Base-by-base conservation (phyloP, 805 yeast species). In the Metschnikowia cerradonensis region DNA sequence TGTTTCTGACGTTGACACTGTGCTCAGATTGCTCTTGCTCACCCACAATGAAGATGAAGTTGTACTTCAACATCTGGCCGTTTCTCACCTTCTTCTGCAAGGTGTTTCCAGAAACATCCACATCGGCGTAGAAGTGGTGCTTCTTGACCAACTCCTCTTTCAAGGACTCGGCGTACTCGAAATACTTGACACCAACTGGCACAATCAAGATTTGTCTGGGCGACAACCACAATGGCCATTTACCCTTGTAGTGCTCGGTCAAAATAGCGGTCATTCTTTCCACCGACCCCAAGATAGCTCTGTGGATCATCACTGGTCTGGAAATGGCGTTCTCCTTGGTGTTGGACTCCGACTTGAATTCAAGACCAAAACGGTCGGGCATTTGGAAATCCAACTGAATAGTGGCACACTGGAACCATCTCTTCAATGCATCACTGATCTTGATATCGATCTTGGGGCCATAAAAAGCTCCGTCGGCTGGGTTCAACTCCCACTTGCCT, bases 141-240 rank as follows among this genome's bases (percentile, higher is more conserved):
- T 74, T 77, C 66, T 86, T 84, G 50, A 64, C 71, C 67, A 86
- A 76, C 58, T 71, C 70, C 64, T 86, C 81, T 63, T 84, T 83
- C 58, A 94, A 87, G 61, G 82, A 76, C 70, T 86, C 84, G 40
- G 98, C 99, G 66, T 94, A 94, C 58, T 85, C 96, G 65, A 78
- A 83, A 78, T 86, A 92, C 71, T 88, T 90, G 57, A 88, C 95
- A 66, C 97, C 97, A 62, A 94, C 97, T 61, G 99, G 99, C 31
- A 94, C 94, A 63, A 94, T 95, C 62, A 92, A 78, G 52, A 92
- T 81, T 76, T 94, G 99, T 77, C 99, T 87, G 65, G 99, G 99
- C n/a, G 98, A 91, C 67, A 94, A 80, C 99, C 99, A 94, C 81
- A 94, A 89, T 66, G 99, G 99, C 99, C 99, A 94, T 71, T 90